phyloP scores from a whole-genome alignment of 106 monocot genomes.

The Platanthera guangdongensis region DNA sequence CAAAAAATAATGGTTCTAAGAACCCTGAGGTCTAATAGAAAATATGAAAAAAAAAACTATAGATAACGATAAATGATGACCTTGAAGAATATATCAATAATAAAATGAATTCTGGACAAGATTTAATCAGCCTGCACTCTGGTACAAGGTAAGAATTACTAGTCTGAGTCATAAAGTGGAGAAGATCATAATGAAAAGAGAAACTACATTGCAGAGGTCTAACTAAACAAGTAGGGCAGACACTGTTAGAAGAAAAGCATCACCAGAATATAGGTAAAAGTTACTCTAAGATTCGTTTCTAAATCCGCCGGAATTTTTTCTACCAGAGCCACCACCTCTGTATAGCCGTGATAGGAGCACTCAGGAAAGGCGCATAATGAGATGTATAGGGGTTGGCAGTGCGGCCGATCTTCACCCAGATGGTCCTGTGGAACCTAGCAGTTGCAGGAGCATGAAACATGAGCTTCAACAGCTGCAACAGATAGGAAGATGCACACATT shows the following conservation, averaged over 20 bases:
- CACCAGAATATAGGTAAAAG: not conserved
- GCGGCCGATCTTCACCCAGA: slow-evolving; percentile 52
- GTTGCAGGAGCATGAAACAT: slow-evolving; percentile 82
- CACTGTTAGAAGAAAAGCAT: not conserved
- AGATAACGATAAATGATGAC: too few relatives aligned
- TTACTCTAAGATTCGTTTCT: not conserved
- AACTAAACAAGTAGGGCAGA: not conserved
- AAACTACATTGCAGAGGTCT: not conserved
- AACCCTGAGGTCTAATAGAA: too few relatives aligned
- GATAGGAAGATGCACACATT: not conserved
- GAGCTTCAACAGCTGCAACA: slow-evolving; percentile 69
- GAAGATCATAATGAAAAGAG: too few relatives aligned
- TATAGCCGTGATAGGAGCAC: slow-evolving; percentile 40
- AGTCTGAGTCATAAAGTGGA: too few relatives aligned
- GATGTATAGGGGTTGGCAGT: slow-evolving; percentile 36
- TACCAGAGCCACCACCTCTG: slow-evolving; percentile 83
- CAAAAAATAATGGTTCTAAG: too few relatives aligned
- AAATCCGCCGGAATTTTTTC: not conserved
- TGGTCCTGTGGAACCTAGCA: slow-evolving; percentile 44
- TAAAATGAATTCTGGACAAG: too few relatives aligned
- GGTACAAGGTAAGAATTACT: too few relatives aligned
- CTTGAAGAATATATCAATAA: too few relatives aligned
- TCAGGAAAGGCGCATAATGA: slow-evolving; percentile 53
- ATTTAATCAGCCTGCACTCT: too few relatives aligned
- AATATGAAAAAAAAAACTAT: too few relatives aligned